Base-by-base conservation (phyloP, 192 early-diverging fungal genomes). In the Podila epicladia region DNA sequence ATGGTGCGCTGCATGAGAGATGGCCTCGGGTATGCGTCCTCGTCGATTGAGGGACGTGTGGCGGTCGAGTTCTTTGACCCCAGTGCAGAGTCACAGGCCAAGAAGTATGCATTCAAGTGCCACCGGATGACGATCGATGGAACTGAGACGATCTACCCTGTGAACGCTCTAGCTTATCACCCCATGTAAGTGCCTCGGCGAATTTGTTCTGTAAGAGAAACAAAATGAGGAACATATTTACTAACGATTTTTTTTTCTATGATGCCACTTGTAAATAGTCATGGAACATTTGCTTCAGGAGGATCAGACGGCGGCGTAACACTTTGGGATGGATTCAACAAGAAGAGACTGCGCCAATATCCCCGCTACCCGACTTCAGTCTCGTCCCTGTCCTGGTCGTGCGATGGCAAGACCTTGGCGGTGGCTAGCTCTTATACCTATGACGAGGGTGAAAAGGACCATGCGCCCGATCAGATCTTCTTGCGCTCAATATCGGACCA, bases 31-130 rank as follows among this genome's bases (percentile, higher is more conserved):
- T 98, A 95, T 90, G 97, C 93, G 4, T 90, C 89, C 58, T 88
- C 91, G 69, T 98, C 96, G 9, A 97, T 97, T 63, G 98, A 99
- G 84, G 98, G 98, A 5, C 91, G 98, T 17, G 91, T 98, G 22
- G 93, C 95, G 2, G 93, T 99, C 26, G 97, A 99, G 72, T 97
- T 92, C 67, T 95, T 99, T 76, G 92, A 94, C 62, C 86, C 90
- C 9, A 82, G 87, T 20, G 72, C 83, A 28, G 90, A 93, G 72
- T 83, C 83, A n/a, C 89, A 94, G 62, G 82, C 78, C 4, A 92
- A 93, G 69, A 97, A 97, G 75, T 98, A 97, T 71, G 94, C 96
- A 0, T 99, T 99, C 88, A 99, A 99, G 84, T 98, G 95, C 82
- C 98, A 99, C 83, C 91, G 98, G 31, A 87, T 94, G 64, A 83